Evolutionary conservation across 805 yeast species (phyloP).

Genomic region (Saccharomycopsis sp.): DNA sequence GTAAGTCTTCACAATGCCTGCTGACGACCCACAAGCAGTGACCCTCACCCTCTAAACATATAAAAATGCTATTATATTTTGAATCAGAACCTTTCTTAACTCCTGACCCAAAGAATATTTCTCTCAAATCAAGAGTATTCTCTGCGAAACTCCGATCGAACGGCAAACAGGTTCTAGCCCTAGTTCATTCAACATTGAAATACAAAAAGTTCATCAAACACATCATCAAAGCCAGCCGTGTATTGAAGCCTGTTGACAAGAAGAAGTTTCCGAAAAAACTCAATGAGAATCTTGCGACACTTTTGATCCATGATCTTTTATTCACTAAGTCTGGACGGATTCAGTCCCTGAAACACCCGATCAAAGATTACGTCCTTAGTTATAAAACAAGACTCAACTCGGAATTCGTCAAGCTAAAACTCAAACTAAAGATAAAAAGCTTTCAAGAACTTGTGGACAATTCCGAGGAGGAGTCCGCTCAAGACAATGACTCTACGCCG

Average conservation of each 20-base stretch:
- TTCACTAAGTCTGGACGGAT: slow-evolving; percentile 72
- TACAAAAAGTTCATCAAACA: slow-evolving; percentile 57
- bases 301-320: slow-evolving; percentile 76
- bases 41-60: no score
- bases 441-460: slow-evolving; percentile 47
- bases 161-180: slow-evolving; percentile 82
- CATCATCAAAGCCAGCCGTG: slow-evolving; percentile 59
- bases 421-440: slow-evolving; percentile 59
- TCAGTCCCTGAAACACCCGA: slow-evolving; percentile 81
- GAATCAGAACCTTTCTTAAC: slow-evolving; percentile 39
- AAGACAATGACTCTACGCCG: slow-evolving; percentile 49
- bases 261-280: slow-evolving; percentile 42
- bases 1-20: no score
- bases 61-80: slow-evolving; percentile 33
- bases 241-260: slow-evolving; percentile 43
- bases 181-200: slow-evolving; percentile 70
- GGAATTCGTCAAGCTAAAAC: slow-evolving; percentile 70
- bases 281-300: slow-evolving; percentile 46
- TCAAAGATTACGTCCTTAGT: slow-evolving; percentile 72
- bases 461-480: slow-evolving; percentile 34
- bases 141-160: slow-evolving; percentile 48
- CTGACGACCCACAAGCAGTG: no score
- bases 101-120: slow-evolving; percentile 40
- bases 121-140: slow-evolving; percentile 47
- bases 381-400: slow-evolving; percentile 79